Evolutionary conservation across 805 yeast species (phyloP).

Genomic region (Kurtzmaniella fragi): DNA sequence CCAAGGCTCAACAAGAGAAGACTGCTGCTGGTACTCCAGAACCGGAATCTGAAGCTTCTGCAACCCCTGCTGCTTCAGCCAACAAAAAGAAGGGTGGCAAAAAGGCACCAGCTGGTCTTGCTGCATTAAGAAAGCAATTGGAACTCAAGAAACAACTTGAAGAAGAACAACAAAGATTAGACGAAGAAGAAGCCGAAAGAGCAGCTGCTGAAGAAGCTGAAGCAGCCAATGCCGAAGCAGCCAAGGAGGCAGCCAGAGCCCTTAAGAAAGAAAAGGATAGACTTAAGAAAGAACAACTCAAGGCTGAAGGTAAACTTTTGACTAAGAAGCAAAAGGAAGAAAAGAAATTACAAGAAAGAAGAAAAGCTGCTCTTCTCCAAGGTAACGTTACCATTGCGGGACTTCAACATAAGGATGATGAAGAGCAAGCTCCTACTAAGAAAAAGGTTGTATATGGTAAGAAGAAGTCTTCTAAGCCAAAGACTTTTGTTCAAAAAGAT

Average conservation of each 20-base stretch:
- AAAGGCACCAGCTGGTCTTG: constrained; percentile 86
- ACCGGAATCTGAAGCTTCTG: constrained; percentile 22
- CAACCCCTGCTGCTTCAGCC: constrained; percentile 32
- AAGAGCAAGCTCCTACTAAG: constrained; percentile 36
- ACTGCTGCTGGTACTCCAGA: constrained; percentile 29
- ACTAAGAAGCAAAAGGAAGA: constrained; percentile 96
- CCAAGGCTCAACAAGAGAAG: constrained; percentile 29
- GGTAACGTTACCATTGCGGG: constrained; percentile 76
- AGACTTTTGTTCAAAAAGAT: constrained; percentile 29
- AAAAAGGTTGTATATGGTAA: constrained; percentile 68
- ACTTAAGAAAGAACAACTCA: constrained; percentile 82
- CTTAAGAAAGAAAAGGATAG: constrained; percentile 84
- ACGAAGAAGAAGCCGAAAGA: constrained; percentile 58
- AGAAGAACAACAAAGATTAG: constrained; percentile 69
- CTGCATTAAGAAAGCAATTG: constrained; percentile 84
- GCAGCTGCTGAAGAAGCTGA: constrained; percentile 47
- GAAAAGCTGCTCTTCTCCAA: constrained; percentile 79
- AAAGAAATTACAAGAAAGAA: constrained; percentile 76
- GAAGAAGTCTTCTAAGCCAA: constrained; percentile 55
- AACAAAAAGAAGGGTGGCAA: constrained; percentile 47
- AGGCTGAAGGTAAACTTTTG: constrained; percentile 91
- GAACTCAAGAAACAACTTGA: constrained; percentile 85
- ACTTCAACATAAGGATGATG: constrained; percentile 36
- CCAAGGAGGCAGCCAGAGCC: constrained; percentile 51
- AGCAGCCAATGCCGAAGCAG: constrained; percentile 60